These are phyloP conservation scores for Kingdonia uniflora DNA, from an alignment of 164 flowering plant species.

Conservation along the genomic window DNA sequence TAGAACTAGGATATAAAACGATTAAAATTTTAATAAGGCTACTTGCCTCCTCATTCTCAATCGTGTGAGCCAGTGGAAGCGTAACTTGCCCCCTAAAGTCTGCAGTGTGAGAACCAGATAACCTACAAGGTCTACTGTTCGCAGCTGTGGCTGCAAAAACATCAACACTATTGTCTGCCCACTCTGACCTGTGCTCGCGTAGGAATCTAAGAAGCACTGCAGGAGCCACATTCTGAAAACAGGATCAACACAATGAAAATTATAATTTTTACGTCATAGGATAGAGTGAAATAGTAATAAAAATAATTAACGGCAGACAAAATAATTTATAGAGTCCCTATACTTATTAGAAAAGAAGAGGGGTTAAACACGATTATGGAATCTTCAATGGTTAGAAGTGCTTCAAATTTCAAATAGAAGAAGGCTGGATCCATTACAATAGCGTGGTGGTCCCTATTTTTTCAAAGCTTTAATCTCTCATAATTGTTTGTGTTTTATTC, in stretches of 20 bases:
- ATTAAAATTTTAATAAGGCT: background rate
- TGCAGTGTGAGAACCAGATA: conserved; percentile 63
- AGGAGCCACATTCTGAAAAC: conserved; percentile 87
- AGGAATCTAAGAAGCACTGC: conserved; percentile 84
- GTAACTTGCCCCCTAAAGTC: conserved; percentile 74
- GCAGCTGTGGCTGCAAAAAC: conserved; percentile 79
- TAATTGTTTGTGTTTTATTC: too few species aligned
- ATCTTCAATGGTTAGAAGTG: too few species aligned
- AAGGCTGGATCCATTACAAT: too few species aligned
- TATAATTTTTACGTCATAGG: background rate
- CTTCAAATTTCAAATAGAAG: too few species aligned
- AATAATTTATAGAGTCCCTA: too few species aligned
- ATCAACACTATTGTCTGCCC: conserved; percentile 90
- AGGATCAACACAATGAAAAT: background rate
- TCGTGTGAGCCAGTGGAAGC: conserved; percentile 85
- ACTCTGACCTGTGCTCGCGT: conserved; percentile 94
- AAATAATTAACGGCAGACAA: too few species aligned
- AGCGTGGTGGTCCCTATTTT: too few species aligned
- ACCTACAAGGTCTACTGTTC: conserved; percentile 63
- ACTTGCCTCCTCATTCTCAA: conserved; percentile 92
- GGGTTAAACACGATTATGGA: background rate
- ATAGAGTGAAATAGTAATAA: background rate
- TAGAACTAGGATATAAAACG: too few species aligned
- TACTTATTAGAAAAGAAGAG: background rate
- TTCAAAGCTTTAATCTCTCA: too few species aligned